These are phyloP conservation scores for Saccharum spontaneum DNA, from an alignment of 176 grass and related monocot species.

Conservation along the genomic window DNA sequence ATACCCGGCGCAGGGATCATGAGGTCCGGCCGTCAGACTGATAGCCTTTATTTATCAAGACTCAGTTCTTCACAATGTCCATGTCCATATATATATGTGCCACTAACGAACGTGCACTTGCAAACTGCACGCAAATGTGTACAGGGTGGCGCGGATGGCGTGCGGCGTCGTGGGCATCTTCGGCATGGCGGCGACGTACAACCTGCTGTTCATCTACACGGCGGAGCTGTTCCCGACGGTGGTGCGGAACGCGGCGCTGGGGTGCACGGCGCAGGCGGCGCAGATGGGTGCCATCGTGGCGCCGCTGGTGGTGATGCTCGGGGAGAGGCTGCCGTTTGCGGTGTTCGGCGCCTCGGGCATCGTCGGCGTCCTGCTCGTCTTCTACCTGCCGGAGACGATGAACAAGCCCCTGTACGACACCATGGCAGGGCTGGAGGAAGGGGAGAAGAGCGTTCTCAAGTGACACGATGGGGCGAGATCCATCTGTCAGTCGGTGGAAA, in stretches of 20 bases:
- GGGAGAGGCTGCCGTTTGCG: conserved; percentile 59
- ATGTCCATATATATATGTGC: background rate
- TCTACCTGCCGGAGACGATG: conserved; percentile 79
- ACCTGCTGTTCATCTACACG: conserved; percentile 76
- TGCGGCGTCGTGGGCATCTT: conserved; percentile 83
- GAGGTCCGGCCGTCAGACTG: background rate
- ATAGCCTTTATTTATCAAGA: background rate
- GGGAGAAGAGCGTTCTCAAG: conserved; percentile 41
- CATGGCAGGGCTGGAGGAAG: conserved; percentile 71
- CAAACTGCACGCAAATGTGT: background rate
- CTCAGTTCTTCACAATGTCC: background rate
- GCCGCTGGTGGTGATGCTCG: conserved; percentile 72
- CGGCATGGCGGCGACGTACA: conserved; percentile 79
- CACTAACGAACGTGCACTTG: background rate
- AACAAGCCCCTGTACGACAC: conserved; percentile 81
- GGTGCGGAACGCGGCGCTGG: conserved; percentile 70
- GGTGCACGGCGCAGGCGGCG: conserved; percentile 50
- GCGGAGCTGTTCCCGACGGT: conserved; percentile 87
- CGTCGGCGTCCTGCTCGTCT: conserved; percentile 45
- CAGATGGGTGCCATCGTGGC: conserved; percentile 82
- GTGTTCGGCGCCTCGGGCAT: conserved; percentile 67
- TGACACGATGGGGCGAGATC: background rate
- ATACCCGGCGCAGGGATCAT: conserved; percentile 23
- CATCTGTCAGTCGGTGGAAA: background rate
- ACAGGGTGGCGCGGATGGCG: conserved; percentile 52